Evolutionary conservation across 2,329 filamentous ascomycete species (phyloP), one percentile per base, ranked within the genome.

Genomic region (Zasmidium angulare): DNA sequence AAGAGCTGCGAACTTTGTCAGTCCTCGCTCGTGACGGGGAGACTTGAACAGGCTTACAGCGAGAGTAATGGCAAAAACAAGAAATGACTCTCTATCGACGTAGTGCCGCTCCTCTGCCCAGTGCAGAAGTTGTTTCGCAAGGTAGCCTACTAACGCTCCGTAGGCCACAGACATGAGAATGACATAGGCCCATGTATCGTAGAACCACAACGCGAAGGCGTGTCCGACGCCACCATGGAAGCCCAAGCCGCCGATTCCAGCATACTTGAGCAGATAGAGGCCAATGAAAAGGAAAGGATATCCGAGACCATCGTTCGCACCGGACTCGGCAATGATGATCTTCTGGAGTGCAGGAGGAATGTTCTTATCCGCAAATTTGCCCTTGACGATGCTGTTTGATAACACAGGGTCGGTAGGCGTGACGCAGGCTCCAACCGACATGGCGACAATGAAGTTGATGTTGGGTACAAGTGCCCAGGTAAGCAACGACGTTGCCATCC

Each of bases 351-450:
- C 84, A 58, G 86, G 87, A 0, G 93, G 91, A 19, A 96, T 88
- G 71, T 96, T 95, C 68, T 92, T 89, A 69, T 96, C 92, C 0
- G 93, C 93, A 71, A 96, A 97, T 68, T 90, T 93, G 29, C 92
- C 92, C 78, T 96, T 96, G 49, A 96, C 91, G 58, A 96, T 96
- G 2, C 89, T 89, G 64, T 95, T 93, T 17, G 89, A 93, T 40
- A 96, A 75, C 1, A 96, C 86, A 0, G 93, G 93, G 68, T 97
- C 93, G 0, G 93, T 96, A 0, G 92, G 93, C 1, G 93, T 95
- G n/a, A 97, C 86, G 69, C 92, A 96, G 0, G 92, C 89, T 1
- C 87, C 92, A 11, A 96, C 80, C 17, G 87, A 89, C 11, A 96
- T 80, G 0, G 93, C 89, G 65, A 95, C 89, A 1, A 96, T 79